phyloP scores from a whole-genome alignment of 2,329 filamentous ascomycete genomes.

The Aureobasidium pullulans region DNA sequence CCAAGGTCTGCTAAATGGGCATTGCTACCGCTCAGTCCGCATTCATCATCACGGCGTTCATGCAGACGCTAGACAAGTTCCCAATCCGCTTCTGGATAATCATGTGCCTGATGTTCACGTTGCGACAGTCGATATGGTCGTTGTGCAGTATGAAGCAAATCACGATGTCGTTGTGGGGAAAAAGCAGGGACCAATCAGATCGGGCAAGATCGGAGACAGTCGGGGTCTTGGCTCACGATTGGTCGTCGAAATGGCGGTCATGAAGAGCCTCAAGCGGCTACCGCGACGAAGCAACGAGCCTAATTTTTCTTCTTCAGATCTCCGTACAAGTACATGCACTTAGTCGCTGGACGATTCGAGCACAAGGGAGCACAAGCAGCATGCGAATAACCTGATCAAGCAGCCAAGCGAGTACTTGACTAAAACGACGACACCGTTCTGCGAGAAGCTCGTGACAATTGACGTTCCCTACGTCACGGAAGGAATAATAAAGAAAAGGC shows the following conservation, averaged over 20 bases:
- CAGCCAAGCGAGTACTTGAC: not conserved
- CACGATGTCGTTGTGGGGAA: not conserved
- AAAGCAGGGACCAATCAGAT: not conserved
- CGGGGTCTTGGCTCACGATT: constrained; percentile 5
- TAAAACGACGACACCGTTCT: not conserved
- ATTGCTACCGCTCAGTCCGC: too few relatives aligned
- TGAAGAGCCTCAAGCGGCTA: constrained; percentile 10
- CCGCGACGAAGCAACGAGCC: not conserved
- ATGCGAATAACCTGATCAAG: not conserved
- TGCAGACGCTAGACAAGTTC: too few relatives aligned
- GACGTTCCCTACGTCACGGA: constrained; percentile 3
- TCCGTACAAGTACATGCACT: not conserved
- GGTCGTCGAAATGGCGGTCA: not conserved
- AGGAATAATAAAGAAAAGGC: constrained; percentile 10
- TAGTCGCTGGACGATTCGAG: constrained; percentile 1
- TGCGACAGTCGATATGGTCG: not conserved
- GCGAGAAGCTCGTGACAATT: constrained; percentile 9
- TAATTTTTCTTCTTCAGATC: not conserved
- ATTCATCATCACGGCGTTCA: too few relatives aligned
- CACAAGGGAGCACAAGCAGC: not conserved
- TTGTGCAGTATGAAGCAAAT: not conserved
- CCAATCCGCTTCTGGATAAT: too few relatives aligned
- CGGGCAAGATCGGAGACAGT: not conserved
- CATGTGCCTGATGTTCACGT: not conserved
- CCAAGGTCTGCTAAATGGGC: too few relatives aligned